Conservation (phyloP, 768 basidiomycete species). For the Rhizopogon vesiculosus region DNA sequence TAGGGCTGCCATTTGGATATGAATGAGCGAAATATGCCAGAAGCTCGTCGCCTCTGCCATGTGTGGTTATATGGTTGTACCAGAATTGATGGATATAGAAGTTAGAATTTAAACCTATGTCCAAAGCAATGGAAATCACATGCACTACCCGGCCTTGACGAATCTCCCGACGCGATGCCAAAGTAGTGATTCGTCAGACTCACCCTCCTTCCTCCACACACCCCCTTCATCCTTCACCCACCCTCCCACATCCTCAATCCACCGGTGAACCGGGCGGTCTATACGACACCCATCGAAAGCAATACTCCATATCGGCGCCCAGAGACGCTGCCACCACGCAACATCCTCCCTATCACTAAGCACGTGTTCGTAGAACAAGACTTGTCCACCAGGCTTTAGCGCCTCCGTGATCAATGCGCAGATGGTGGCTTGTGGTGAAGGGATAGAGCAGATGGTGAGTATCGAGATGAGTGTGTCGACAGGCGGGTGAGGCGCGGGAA, state of each 20-base stretch:
- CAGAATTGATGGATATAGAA: no score
- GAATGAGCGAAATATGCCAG: not conserved
- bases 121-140: no score
- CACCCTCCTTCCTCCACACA: constrained; percentile 45
- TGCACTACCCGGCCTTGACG: constrained; percentile 26
- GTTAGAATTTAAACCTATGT: no score
- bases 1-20: constrained; percentile 59
- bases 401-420: constrained; percentile 41
- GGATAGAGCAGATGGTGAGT: constrained; percentile 63
- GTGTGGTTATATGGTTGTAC: no score
- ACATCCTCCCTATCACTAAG: constrained; percentile 47
- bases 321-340: constrained; percentile 68
- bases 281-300: constrained; percentile 62
- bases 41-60: no score
- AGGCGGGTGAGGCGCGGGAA: constrained; percentile 25
- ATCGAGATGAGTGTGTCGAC: constrained; percentile 65
- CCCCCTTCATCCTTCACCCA: constrained; percentile 40
- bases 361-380: constrained; percentile 73
- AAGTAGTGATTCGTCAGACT: constrained; percentile 54
- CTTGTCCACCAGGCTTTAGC: constrained; percentile 58
- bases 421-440: constrained; percentile 47
- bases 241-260: constrained; percentile 37
- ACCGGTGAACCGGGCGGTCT: constrained; percentile 49
- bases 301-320: constrained; percentile 64
- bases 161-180: constrained; percentile 57